Conservation (phyloP, 108 stramenopile species). For the Nitzschia sp. region DNA sequence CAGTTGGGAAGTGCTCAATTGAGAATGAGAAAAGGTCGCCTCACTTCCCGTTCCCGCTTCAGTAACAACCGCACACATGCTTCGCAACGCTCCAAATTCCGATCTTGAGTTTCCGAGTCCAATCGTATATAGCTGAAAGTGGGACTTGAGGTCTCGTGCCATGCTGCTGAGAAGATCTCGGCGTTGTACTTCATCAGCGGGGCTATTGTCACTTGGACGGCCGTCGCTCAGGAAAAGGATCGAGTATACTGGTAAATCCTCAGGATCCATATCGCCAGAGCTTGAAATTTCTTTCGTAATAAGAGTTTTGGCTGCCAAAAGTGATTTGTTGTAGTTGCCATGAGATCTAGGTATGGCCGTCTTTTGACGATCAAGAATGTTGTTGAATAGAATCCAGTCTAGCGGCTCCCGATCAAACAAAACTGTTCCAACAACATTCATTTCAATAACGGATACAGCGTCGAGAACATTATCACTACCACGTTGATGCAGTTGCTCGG, state of each 20-base stretch:
- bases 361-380: slow-evolving; percentile 42
- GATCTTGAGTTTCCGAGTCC: slow-evolving; percentile 28
- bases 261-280: slow-evolving; percentile 42
- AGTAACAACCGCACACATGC: slow-evolving; percentile 24
- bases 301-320: slow-evolving; percentile 2
- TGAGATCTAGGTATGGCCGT: slow-evolving; percentile 1
- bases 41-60: background rate
- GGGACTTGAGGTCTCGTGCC: slow-evolving; percentile 38
- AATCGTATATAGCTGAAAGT: slow-evolving; percentile 42
- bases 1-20: slow-evolving; percentile 39
- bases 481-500: slow-evolving; percentile 46
- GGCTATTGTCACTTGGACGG: slow-evolving; percentile 41
- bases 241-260: slow-evolving; percentile 37
- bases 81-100: slow-evolving; percentile 42
- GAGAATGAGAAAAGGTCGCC: background rate
- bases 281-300: slow-evolving; percentile 40
- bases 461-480: slow-evolving; percentile 40
- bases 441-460: slow-evolving; percentile 57
- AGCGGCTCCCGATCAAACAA: slow-evolving; percentile 50
- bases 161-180: slow-evolving; percentile 7
- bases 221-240: slow-evolving; percentile 63
- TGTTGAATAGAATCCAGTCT: slow-evolving; percentile 71
- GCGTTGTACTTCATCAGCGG: background rate
- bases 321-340: slow-evolving; percentile 18
- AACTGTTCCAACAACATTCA: slow-evolving; percentile 44